Percentiles rank a stretch among this genome's conserved stretches.
Conservation (phyloP, 176 grass and related monocot species). For the Avena atlantica region DNA sequence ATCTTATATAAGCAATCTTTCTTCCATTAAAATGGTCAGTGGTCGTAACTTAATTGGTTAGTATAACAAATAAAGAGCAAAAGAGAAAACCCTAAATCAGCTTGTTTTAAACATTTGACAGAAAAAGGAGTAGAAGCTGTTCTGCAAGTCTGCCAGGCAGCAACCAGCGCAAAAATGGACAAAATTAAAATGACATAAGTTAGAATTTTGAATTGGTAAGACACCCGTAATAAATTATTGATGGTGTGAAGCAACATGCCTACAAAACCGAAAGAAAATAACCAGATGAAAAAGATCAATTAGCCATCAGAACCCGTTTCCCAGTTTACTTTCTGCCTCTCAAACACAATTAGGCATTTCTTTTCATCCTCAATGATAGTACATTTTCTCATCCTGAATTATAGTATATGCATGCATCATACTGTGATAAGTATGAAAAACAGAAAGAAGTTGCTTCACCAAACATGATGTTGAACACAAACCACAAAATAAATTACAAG, state of each 20-base stretch:
- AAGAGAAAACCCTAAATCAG: slow-evolving; percentile 19
- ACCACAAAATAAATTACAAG: no score
- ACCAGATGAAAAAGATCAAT: slow-evolving; percentile 18
- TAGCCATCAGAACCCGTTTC: background rate
- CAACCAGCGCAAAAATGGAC: background rate
- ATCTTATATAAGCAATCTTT: slow-evolving; percentile 17
- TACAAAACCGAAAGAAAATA: slow-evolving; percentile 51
- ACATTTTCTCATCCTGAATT: slow-evolving; percentile 62
- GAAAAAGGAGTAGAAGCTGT: background rate
- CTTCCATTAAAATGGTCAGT: background rate
- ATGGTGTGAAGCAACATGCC: slow-evolving; percentile 84
- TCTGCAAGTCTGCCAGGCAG: background rate
- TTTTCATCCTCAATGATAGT: slow-evolving; percentile 67
- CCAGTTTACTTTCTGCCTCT: slow-evolving; percentile 75
- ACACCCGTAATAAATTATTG: slow-evolving; percentile 92
- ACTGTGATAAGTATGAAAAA: slow-evolving; percentile 69
- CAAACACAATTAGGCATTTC: slow-evolving; percentile 86
- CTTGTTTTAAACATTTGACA: slow-evolving; percentile 11
- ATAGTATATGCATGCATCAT: slow-evolving; percentile 99
- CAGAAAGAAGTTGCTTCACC: no score
- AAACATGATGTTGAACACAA: no score
- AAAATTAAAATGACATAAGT: background rate
- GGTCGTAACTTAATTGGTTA: no score
- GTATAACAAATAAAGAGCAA: background rate
- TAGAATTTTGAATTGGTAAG: slow-evolving; percentile 73